Base-by-base conservation (phyloP, 2,329 filamentous ascomycete genomes). In the Biscogniauxia marginata region DNA sequence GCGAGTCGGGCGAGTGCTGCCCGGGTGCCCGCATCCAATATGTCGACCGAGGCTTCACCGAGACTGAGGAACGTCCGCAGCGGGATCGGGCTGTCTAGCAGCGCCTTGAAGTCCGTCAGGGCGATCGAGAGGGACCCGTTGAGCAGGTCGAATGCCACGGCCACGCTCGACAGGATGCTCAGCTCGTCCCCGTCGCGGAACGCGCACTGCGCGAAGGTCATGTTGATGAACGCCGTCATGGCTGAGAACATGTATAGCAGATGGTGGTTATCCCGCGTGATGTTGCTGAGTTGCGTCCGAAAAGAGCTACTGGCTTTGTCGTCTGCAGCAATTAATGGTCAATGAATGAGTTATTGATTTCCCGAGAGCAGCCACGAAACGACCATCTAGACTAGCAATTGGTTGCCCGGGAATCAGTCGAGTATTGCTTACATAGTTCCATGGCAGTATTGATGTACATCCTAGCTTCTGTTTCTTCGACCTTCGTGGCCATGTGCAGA, bases 361-460 rank as follows among this genome's bases (percentile, higher is more conserved):
- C n/a, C n/a, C n/a, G n/a, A n/a, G n/a, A n/a, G n/a, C n/a, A n/a
- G n/a, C n/a, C n/a, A n/a, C n/a, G n/a, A n/a, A n/a, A n/a, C n/a
- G n/a, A n/a, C n/a, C n/a, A n/a, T n/a, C n/a, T n/a, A n/a, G n/a
- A n/a, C n/a, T n/a, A n/a, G n/a, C n/a, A n/a, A n/a, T n/a, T n/a
- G n/a, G n/a, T n/a, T n/a, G n/a, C n/a, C n/a, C n/a, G n/a, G n/a
- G n/a, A 4, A n/a, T 16, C 21, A 13, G 19, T 21, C 7, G 20
- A 19, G 34, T 30, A 16, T 34, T 34, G 56, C 59, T 61, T 57
- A 64, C 62, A 71, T 49, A 71, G 73, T 43, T 71, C 67, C 34
- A 75, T 61, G 3, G 72, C 73, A 7, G 67, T 58, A 45, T 65
- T 66, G 22, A 65, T 59, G 52, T 74, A 73, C 13, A 57, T 60